A percentile compares a stretch with the other conserved stretches of the same genome.
These are phyloP conservation scores for Linnemannia schmuckeri DNA, from an alignment of 192 early-diverging fungal genomes.

Conservation along the genomic window DNA sequence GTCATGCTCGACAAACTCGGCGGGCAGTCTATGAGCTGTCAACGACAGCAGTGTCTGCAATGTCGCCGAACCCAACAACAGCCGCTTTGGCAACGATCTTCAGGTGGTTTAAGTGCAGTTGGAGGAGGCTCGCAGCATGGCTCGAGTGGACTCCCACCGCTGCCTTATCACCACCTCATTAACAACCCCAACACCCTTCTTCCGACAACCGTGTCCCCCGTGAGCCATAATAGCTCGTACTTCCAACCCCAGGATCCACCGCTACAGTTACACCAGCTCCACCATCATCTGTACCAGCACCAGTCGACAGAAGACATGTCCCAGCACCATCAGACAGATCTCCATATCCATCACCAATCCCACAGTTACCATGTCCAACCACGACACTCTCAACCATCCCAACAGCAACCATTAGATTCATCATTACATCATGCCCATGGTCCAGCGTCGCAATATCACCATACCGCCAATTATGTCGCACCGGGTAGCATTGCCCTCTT, in stretches of 20 bases:
- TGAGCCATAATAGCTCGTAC: neutral
- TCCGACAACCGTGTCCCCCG: neutral
- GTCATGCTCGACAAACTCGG: slow-evolving; percentile 36
- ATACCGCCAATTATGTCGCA: slow-evolving; percentile 29
- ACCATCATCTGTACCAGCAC: slow-evolving; percentile 34
- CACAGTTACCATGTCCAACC: slow-evolving; percentile 23
- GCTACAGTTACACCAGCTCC: slow-evolving; percentile 15
- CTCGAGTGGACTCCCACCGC: slow-evolving; percentile 22
- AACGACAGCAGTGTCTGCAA: neutral
- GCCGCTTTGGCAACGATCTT: neutral
- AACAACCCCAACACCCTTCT: neutral
- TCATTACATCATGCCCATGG: neutral
- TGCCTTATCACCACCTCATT: slow-evolving; percentile 15
- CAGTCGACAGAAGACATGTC: slow-evolving; percentile 11
- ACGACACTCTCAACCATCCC: neutral
- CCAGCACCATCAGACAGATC: slow-evolving; percentile 28
- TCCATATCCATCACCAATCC: slow-evolving; percentile 20
- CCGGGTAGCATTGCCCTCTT: slow-evolving; percentile 35
- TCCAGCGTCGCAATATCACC: neutral
- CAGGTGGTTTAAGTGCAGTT: neutral
- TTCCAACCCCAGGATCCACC: neutral
- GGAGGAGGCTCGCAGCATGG: neutral
- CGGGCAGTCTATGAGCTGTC: neutral
- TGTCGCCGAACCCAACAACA: neutral
- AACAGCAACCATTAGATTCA: neutral